Evolutionary conservation across 2,329 filamentous ascomycete genomes (phyloP), one percentile per base, ranked within the genome.

Genomic region (Fusarium longipes): DNA sequence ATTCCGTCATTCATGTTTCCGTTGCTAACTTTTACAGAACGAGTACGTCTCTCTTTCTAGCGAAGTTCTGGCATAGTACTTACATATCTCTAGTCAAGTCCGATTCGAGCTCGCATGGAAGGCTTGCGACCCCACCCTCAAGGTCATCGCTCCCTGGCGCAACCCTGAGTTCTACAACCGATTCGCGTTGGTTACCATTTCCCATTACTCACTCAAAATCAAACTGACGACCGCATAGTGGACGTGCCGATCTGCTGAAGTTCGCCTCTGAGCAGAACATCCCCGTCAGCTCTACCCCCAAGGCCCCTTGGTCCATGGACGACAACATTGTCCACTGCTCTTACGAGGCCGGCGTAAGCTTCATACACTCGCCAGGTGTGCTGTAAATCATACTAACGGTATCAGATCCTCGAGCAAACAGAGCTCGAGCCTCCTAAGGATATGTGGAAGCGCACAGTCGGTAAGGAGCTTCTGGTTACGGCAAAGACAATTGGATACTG

Each of bases 81-180:
- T n/a, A n/a, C n/a, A n/a, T n/a, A n/a, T n/a, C n/a, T 36, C n/a
- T 59, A 60, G 57, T 65, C 45, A 81, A 54, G 77, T 81, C 9
- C 65, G 79, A 3, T 81, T 81, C 71, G 78, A 80, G 59, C 63
- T 80, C 1, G 77, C 77, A 12, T 79, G 67, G 66, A 67, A 71
- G 58, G 74, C 86, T 50, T 80, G 87, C 43, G 83, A 91, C 79
- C 89, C 59, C 35, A 81, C 80, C 65, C 89, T 91, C 79, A 87
- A 89, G 80, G 86, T 92, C 73, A 88, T 93, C 74, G 89, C 90
- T 17, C 91, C 91, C 27, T 93, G 91, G 91, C 81, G 91, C 69
- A 79, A 89, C 65, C 88, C 89, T 40, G 84, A 85, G 74, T 92
- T 93, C 82, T 90, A 86, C 81, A 82, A 91, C 71, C 83, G 85